Evolutionary conservation across 2,329 filamentous ascomycete genomes (phyloP), one percentile per base, ranked within the genome.

Genomic region (Pseudogymnoascus sp.): DNA sequence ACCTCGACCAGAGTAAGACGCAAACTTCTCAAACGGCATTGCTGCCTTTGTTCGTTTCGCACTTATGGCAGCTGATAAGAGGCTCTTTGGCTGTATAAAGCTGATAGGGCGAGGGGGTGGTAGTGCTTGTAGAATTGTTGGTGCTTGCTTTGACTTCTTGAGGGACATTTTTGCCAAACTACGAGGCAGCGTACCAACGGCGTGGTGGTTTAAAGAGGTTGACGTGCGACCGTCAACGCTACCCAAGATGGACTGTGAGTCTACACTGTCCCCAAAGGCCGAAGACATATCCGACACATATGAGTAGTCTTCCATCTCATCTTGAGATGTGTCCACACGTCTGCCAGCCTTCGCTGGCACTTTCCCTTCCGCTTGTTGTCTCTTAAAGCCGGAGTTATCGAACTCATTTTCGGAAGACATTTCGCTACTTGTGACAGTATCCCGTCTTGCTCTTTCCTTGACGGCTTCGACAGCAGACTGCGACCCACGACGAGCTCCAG

Each of bases 341-440:
- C 80, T 81, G 62, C 78, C 78, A 11, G 78, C 75, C 69, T 79
- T 82, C 23, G 83, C 79, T 6, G 83, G 83, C 36, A 84, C 81
- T 52, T 82, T 80, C 1, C 84, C 80, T 2, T 82, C 83, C 64
- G 88, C 84, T 58, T 84, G 79, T 64, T 87, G 83, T 67, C 81
- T 82, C 66, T 87, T 84, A 69, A 86, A 89, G 1, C 81, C 81
- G 0, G 84, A 82, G 0, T 84, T 81, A 67, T 91, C 89, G 52
- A 89, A 82, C 69, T 93, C 90, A 68, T 91, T 92, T 65, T 93
- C 90, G 0, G 89, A 92, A 0, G 89, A 92, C 68, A 93, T 84
- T 67, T 93, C 90, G 69, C 89, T 92, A 74, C 89, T 91, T 1
- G 90, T 92, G 55, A 90, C 86, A 0, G 90, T 92, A 72, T 92